Conservation (phyloP, 1,284 basidiomycete genomes). For the Papiliotrema nemorosa region DNA sequence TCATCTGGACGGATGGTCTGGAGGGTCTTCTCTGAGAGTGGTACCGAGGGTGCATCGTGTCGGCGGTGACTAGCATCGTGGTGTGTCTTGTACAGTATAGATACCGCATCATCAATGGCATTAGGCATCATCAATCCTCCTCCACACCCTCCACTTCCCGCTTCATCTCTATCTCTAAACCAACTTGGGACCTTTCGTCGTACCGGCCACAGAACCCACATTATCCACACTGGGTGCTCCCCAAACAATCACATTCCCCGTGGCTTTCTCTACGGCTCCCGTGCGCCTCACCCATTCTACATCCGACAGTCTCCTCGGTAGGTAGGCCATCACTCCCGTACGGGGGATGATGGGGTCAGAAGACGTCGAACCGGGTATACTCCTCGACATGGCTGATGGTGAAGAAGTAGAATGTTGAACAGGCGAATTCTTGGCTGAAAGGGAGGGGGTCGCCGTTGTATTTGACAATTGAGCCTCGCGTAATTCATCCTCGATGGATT, state of each 20-base stretch:
- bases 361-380: constrained; percentile 4
- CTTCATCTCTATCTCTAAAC: neutral
- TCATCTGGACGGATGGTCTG: too few relatives aligned
- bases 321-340: constrained; percentile 6
- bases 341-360: neutral
- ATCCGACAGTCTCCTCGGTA: constrained; percentile 29
- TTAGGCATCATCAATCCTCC: too few relatives aligned
- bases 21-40: too few relatives aligned
- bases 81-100: too few relatives aligned
- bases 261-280: constrained; percentile 30
- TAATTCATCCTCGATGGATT: constrained; percentile 48
- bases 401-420: constrained; percentile 2
- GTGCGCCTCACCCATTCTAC: constrained; percentile 32
- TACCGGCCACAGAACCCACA: constrained; percentile 22
- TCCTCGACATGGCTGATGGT: constrained; percentile 8
- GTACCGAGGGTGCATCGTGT: neutral
- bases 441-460: neutral
- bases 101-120: too few relatives aligned
- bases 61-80: neutral
- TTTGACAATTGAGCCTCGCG: constrained; percentile 18
- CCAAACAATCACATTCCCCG: constrained; percentile 38
- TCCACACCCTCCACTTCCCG: too few relatives aligned
- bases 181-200: constrained; percentile 3
- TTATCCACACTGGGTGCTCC: constrained; percentile 38
- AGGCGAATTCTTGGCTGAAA: constrained; percentile 8